These are phyloP conservation scores for Xylaria castorea DNA, from an alignment of 495 filamentous ascomycete species.

Conservation along the genomic window DNA sequence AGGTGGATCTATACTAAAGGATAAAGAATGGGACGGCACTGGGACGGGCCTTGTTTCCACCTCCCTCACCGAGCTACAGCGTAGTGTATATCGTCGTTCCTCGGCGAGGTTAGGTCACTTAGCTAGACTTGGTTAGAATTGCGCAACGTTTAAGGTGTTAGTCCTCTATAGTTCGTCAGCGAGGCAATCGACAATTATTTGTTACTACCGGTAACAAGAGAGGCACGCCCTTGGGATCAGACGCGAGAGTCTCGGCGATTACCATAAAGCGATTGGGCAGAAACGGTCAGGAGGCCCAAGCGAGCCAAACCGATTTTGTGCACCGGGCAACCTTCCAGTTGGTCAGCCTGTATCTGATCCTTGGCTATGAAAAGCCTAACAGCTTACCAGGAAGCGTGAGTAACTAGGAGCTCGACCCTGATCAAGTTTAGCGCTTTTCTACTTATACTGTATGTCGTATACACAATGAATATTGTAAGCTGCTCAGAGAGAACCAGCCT, in stretches of 20 bases:
- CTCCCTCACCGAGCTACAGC: slow-evolving; percentile 27
- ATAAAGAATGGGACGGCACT: slow-evolving; percentile 22
- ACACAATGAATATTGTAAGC: background rate
- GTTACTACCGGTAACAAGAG: slow-evolving; percentile 16
- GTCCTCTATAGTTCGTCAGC: background rate
- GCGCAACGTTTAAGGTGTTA: background rate
- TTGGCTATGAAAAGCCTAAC: slow-evolving; percentile 42
- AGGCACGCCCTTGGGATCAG: slow-evolving; percentile 44
- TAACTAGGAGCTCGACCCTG: slow-evolving; percentile 36
- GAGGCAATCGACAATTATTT: background rate
- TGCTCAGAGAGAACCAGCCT: slow-evolving; percentile 30
- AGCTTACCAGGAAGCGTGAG: slow-evolving; percentile 32
- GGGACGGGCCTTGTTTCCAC: slow-evolving; percentile 32
- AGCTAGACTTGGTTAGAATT: background rate
- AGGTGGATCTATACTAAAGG: slow-evolving; percentile 31
- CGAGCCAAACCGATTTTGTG: slow-evolving; percentile 43
- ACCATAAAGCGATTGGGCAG: slow-evolving; percentile 43
- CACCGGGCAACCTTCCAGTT: slow-evolving; percentile 49
- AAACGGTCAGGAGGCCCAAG: slow-evolving; percentile 48
- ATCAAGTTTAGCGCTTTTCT: slow-evolving; percentile 39
- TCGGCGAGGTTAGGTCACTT: slow-evolving; percentile 27
- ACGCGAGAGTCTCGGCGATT: slow-evolving; percentile 44
- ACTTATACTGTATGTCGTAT: no score
- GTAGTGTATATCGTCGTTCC: slow-evolving; percentile 26
- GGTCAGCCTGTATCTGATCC: slow-evolving; percentile 44